These are phyloP conservation scores for Besnoitia besnoiti DNA, from an alignment of 169 alveolate species.

Conservation along the genomic window DNA sequence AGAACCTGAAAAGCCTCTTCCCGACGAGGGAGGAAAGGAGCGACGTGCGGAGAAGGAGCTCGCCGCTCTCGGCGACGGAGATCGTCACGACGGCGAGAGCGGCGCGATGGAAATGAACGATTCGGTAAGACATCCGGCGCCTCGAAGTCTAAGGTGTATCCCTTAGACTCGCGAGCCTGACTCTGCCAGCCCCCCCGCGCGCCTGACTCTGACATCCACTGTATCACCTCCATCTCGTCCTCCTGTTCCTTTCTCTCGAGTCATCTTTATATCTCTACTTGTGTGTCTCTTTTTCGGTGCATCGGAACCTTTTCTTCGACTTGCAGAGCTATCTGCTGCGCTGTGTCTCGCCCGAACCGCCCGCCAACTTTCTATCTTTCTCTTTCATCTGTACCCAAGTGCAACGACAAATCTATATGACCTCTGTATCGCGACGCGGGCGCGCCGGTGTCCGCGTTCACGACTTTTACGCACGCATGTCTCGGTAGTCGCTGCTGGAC, in stretches of 20 bases:
- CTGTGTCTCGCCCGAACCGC: no score
- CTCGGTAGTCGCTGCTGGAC: not conserved
- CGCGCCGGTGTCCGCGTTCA: not conserved
- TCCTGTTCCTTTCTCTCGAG: no score
- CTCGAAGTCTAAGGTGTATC: no score
- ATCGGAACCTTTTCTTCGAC: no score
- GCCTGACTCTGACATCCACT: no score
- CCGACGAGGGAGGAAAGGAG: not conserved
- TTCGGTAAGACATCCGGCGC: no score
- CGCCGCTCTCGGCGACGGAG: not conserved
- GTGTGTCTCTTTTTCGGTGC: not conserved
- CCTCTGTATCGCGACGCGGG: no score
- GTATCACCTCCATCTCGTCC: not conserved
- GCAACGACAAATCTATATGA: no score
- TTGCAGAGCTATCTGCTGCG: no score
- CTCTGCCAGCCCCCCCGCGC: no score
- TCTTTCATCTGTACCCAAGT: not conserved
- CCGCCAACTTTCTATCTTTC: not conserved
- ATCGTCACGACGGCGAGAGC: not conserved
- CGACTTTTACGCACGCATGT: not conserved
- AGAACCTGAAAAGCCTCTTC: not conserved
- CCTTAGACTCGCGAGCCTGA: no score
- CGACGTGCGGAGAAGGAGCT: not conserved
- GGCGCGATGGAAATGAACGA: conserved; percentile 22
- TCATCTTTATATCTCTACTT: not conserved